Evolutionary conservation across 371 early-diverging fungal genomes (phyloP).

Genomic region (Mortierella sp.): DNA sequence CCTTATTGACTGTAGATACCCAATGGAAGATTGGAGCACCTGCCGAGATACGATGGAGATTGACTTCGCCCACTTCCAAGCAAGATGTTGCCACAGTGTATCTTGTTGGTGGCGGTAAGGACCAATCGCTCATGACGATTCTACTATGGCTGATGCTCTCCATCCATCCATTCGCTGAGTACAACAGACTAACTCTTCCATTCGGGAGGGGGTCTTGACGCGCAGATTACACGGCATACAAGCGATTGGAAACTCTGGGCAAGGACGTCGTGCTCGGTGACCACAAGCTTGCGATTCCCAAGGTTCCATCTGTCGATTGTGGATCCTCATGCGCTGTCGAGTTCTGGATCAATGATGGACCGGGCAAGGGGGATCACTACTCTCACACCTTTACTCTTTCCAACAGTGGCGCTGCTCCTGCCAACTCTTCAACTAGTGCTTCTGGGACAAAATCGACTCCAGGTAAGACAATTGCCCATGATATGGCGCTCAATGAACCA

Average conservation of each 20-base stretch:
- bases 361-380: constrained; percentile 16
- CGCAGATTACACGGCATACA: constrained; percentile 23
- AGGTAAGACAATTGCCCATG: too few species aligned
- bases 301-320: constrained; percentile 19
- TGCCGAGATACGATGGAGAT: constrained; percentile 20
- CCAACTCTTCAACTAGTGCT: neutral
- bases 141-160: neutral
- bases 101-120: constrained; percentile 35
- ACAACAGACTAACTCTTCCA: too few species aligned
- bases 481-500: too few species aligned
- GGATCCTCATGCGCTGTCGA: constrained; percentile 29
- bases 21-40: constrained; percentile 23
- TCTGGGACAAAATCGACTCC: too few species aligned
- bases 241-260: constrained; percentile 14
- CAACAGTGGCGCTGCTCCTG: constrained; percentile 1
- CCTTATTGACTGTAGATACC: constrained; percentile 11
- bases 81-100: constrained; percentile 11
- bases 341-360: constrained; percentile 2
- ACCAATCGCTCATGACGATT: neutral
- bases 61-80: constrained; percentile 10
- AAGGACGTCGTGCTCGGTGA: constrained; percentile 8
- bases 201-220: too few species aligned
- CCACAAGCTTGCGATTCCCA: constrained; percentile 14
- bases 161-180: neutral
- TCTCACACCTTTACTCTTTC: constrained; percentile 36